Evolutionary conservation across 1,139 yeast species (phyloP), one percentile per base, ranked within the genome.

Genomic region (Taiozyma sp.): DNA sequence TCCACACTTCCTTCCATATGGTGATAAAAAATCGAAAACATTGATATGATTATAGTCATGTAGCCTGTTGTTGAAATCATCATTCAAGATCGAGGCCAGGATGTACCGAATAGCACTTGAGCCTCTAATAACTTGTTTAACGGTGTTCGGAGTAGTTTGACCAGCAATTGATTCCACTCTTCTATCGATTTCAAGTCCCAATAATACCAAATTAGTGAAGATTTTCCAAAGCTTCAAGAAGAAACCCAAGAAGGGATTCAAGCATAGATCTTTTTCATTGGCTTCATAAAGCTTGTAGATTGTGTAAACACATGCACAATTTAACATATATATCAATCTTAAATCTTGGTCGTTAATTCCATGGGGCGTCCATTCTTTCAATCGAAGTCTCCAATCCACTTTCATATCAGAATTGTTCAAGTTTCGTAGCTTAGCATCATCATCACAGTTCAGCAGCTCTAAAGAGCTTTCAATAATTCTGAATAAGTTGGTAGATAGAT

Each of bases 181-280:
- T 55, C 89, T 69, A 62, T 85, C 91, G 46, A 83, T 77, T 57
- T 81, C 86, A 22, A 85, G 66, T 0, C 87, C 87, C 8, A 79
- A 65, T 9, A 77, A 63, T 0, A 85, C 72, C 7, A 82, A 73
- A 52, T 74, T 76, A 2, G 89, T 81, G 56, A 80, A 79, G 46
- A 80, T 74, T 60, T 81, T 82, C 90, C 91, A 85, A 11, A 80
- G 62, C 45, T 79, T 77, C 9, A 83, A 67, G 50, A 81, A 75
- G 47, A 74, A 71, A 39, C 76, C 77, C 47, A 82, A 63, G 58
- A 82, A 85, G 11, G 93, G 93, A 59, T 83, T 83, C 44, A 76
- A 53, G 16, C 76, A 71, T 19, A 79, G 59, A 53, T 76, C 78
- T 44, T 68, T 67, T 2, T 58, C 57, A 28, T 51, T 50, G 8